Base-by-base conservation (phyloP, 345 rosid species). In the Aethionema arabicum region DNA sequence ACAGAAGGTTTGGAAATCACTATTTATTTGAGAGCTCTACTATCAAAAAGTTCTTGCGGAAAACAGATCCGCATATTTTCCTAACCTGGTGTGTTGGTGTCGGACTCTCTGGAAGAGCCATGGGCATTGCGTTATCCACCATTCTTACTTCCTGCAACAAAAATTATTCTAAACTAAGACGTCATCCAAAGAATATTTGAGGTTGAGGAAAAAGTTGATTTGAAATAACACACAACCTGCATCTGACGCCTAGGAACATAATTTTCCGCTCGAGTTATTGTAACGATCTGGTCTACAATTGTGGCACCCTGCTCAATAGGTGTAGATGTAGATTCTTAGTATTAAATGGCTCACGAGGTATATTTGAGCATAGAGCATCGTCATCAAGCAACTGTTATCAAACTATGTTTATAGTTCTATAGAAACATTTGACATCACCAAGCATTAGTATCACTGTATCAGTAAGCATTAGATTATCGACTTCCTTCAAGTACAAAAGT, bases 211-310 rank as follows among this genome's bases (percentile, higher is more conserved):
- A 56, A 13, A 29, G 35, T 30, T 62, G 36, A 61, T 59, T 39
- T 4, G 15, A 46, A 40, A 48, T 6, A 52, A 56, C 42, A 48
- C 69, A 65, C 37, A 79, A 83, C 96, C 76, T 76, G 78, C 53
- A 72, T 62, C 59, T 78, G 80, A 47, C 11, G 63, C 35, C 76
- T 72, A 15, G 82, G 87, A 40, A 72, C 78, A 74, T 90, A 90
- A 75, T 85, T 68, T 69, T 90, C 85, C 1, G 81, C 96, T 11
- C 67, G 74, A 56, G 66, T 78, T 72, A 93, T 85, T 11, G 60
- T 82, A 64, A 93, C 97, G 8, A 87, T 79, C 67, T 73, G 81
- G 79, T 93, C 99, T 8, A 93, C 84, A 32, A 93, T 79, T 38
- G 99, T 93, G 41, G 99, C 97, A 52, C 97, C 96, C 99, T 93